Conservation (phyloP, 2,329 filamentous ascomycete species). For the Triangularia verruculosa region DNA sequence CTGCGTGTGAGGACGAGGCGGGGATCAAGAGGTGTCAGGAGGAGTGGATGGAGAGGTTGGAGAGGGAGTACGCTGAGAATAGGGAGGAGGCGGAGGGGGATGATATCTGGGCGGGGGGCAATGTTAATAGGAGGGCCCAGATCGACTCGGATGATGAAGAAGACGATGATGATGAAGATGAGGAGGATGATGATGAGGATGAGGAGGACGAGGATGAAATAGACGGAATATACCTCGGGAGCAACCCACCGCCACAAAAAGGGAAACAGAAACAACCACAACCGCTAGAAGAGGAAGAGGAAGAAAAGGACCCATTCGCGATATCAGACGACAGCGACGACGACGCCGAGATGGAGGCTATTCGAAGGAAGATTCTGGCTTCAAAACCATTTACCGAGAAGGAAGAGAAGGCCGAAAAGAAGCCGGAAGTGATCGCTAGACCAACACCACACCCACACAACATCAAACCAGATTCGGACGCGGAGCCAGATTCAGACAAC, state of each 20-base stretch:
- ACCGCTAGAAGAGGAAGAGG: slow-evolving; percentile 41
- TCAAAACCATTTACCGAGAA: slow-evolving; percentile 83
- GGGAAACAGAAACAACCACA: slow-evolving; percentile 24
- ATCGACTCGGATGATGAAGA: slow-evolving; percentile 55
- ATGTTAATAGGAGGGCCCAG: slow-evolving; percentile 67
- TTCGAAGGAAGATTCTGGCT: slow-evolving; percentile 82
- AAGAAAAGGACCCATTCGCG: slow-evolving; percentile 64
- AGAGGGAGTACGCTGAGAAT: slow-evolving; percentile 82
- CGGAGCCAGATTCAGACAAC: slow-evolving; percentile 70
- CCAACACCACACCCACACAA: slow-evolving; percentile 42
- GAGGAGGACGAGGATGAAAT: slow-evolving; percentile 44
- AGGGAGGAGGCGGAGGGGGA: slow-evolving; percentile 63
- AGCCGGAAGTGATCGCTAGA: slow-evolving; percentile 60
- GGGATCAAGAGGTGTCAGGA: slow-evolving; percentile 81
- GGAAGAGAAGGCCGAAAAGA: slow-evolving; percentile 46
- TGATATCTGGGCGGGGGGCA: slow-evolving; percentile 89
- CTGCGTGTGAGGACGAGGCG: slow-evolving; percentile 75
- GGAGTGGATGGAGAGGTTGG: slow-evolving; percentile 84
- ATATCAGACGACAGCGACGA: slow-evolving; percentile 78
- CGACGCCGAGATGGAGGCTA: slow-evolving; percentile 86
- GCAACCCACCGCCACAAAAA: slow-evolving; percentile 40
- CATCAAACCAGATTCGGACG: slow-evolving; percentile 60
- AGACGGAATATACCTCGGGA: slow-evolving; percentile 61
- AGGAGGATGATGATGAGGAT: slow-evolving; percentile 46
- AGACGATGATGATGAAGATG: slow-evolving; percentile 47